phyloP scores from a whole-genome alignment of 805 yeast species.

The Yamadazyma akitaensis region DNA sequence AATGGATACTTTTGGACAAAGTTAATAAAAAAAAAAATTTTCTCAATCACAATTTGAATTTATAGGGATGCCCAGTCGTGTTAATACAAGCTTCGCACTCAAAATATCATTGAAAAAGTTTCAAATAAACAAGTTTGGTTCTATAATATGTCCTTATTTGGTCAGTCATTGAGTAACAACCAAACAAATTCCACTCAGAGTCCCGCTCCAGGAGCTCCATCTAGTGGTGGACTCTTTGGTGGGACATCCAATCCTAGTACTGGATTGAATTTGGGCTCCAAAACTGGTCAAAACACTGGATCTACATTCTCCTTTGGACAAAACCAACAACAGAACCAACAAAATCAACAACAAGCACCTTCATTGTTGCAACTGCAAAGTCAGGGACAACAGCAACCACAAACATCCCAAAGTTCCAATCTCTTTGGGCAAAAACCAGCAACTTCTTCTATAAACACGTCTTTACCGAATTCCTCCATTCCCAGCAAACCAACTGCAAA shows the following conservation, averaged over 20 bases:
- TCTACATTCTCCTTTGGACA: conserved; percentile 1
- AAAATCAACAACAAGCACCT: conserved; percentile 3
- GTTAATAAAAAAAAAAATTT: conserved; percentile 28
- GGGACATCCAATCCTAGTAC: neutral
- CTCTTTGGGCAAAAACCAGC: conserved; percentile 1
- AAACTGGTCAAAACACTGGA: too few relatives aligned
- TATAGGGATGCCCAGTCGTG: conserved; percentile 4
- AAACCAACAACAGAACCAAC: conserved; percentile 4
- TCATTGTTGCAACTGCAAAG: neutral
- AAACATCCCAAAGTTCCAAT: neutral
- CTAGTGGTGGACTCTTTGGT: conserved; percentile 4
- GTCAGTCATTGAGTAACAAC: conserved; percentile 6
- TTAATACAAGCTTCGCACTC: neutral
- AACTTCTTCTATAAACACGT: neutral
- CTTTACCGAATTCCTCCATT: neutral
- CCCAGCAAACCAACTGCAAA: conserved; percentile 2
- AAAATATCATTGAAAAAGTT: conserved; percentile 1
- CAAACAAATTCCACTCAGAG: neutral
- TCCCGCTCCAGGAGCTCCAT: neutral
- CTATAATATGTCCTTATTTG: conserved; percentile 12
- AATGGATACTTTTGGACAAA: conserved; percentile 71
- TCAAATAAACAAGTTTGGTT: conserved; percentile 5
- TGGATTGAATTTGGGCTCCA: neutral
- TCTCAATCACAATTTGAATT: neutral
- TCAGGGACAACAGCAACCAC: neutral